These are phyloP conservation scores for Lepidium didymum DNA, from an alignment of 345 rosid species.

Conservation along the genomic window DNA sequence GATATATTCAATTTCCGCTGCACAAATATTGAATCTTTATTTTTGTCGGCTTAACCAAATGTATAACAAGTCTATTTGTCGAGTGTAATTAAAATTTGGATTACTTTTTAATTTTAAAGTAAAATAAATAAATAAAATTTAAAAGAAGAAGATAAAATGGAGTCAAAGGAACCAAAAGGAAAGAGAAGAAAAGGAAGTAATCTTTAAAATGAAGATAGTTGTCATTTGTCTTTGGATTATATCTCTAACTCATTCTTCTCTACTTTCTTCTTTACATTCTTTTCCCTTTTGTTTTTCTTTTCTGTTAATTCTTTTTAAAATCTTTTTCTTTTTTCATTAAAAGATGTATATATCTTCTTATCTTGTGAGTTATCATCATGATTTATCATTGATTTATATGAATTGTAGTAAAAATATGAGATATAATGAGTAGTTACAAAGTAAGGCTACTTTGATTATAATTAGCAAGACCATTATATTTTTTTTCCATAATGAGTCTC, in stretches of 20 bases:
- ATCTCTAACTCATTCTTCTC: conserved; percentile 4
- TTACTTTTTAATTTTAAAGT: no score
- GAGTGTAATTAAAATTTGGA: no score
- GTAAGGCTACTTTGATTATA: not conserved
- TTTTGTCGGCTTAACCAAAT: not conserved
- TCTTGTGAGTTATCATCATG: not conserved
- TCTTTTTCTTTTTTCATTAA: not conserved
- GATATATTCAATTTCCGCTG: not conserved
- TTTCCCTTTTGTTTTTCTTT: not conserved
- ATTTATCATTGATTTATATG: not conserved
- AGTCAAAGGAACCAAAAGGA: conserved; percentile 7
- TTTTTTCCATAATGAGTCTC: no score
- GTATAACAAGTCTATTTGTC: not conserved
- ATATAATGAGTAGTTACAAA: not conserved
- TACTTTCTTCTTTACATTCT: not conserved
- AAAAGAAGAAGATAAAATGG: not conserved
- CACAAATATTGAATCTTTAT: not conserved
- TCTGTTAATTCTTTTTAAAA: not conserved
- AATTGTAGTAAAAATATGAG: not conserved
- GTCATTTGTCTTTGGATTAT: conserved; percentile 8
- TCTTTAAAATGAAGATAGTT: conserved; percentile 12
- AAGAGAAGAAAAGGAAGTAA: conserved; percentile 1
- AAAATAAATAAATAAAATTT: no score
- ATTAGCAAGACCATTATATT: not conserved
- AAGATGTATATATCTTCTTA: not conserved